Base-by-base conservation (phyloP, 192 early-diverging fungal species). In the Dissophora globulifera region DNA sequence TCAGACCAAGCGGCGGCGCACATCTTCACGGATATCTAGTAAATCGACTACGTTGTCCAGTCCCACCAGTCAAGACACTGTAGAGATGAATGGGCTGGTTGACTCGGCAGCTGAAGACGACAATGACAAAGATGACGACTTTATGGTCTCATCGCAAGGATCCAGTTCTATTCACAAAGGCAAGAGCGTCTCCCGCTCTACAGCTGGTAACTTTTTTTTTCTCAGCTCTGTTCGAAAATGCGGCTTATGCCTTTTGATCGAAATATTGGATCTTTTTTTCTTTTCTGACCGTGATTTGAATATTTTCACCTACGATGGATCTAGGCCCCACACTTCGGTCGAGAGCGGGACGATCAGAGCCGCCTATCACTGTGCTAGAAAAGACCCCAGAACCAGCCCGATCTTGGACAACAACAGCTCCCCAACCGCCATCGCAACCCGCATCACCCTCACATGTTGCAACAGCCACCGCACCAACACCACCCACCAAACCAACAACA, bases 1-100 rank as follows among this genome's bases (percentile, higher is more conserved):
- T 0, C 50, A 61, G n/a, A 43, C 64, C 16, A 76, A 76, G 55
- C 43, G 72, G 40, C 57, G 72, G 49, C 55, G 72, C 51, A 67
- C 57, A 43, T 76, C 72, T 13, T 30, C 49, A 8, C 50, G 72
- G 35, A 49, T 71, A n/a, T 45, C 43, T 16, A 55, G 5, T 4
- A 55, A 41, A 11, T n/a, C n/a, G n/a, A n/a, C n/a, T n/a, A n/a
- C n/a, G n/a, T n/a, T n/a, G n/a, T n/a, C n/a, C n/a, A n/a, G n/a
- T n/a, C n/a, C n/a, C n/a, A n/a, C n/a, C n/a, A n/a, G n/a, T n/a
- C n/a, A n/a, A n/a, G n/a, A n/a, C n/a, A n/a, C n/a, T n/a, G n/a
- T n/a, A n/a, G n/a, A n/a, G n/a, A n/a, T n/a, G n/a, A n/a, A n/a
- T n/a, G n/a, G n/a, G n/a, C n/a, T n/a, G n/a, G n/a, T n/a, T n/a